Percentiles rank a stretch among this genome's conserved stretches.
phyloP scores from a whole-genome alignment of 805 yeast genomes.

The Candida sakaeoensis region DNA sequence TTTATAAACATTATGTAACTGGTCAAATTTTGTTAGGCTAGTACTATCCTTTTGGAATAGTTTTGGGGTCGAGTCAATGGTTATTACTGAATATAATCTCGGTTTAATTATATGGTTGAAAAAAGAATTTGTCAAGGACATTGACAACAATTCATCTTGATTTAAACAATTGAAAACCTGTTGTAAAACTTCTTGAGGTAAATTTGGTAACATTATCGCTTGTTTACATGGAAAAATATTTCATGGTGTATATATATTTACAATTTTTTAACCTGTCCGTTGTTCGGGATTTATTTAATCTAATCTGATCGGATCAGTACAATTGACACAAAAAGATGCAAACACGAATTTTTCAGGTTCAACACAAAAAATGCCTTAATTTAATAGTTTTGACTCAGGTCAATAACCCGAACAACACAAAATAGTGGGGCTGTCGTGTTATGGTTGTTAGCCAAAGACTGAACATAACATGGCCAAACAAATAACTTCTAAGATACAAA shows the following conservation, averaged over 20 bases:
- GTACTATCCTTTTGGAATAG: background rate
- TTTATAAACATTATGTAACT: background rate
- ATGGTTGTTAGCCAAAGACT: too few species aligned
- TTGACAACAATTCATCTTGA: constrained; percentile 14
- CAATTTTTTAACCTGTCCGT: background rate
- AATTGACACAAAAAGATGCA: constrained; percentile 3
- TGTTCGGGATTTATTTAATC: constrained; percentile 2
- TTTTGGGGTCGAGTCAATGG: constrained; percentile 10
- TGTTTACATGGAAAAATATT: background rate
- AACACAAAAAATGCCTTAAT: constrained; percentile 1
- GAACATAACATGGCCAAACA: too few species aligned
- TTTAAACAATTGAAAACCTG: constrained; percentile 12
- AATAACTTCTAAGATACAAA: too few species aligned
- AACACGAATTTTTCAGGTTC: too few species aligned
- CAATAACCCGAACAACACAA: too few species aligned
- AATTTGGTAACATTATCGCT: constrained; percentile 13
- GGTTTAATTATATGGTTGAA: constrained; percentile 7
- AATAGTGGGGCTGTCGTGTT: too few species aligned
- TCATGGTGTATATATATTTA: background rate
- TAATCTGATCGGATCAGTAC: constrained; percentile 7
- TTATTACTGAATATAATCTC: constrained; percentile 10
- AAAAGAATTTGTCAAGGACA: constrained; percentile 13
- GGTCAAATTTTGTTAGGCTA: background rate
- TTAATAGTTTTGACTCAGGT: background rate
- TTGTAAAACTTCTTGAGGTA: constrained; percentile 20